Conservation (phyloP, 2,329 filamentous ascomycete genomes). For the Pyrenophora tritici-repentis region DNA sequence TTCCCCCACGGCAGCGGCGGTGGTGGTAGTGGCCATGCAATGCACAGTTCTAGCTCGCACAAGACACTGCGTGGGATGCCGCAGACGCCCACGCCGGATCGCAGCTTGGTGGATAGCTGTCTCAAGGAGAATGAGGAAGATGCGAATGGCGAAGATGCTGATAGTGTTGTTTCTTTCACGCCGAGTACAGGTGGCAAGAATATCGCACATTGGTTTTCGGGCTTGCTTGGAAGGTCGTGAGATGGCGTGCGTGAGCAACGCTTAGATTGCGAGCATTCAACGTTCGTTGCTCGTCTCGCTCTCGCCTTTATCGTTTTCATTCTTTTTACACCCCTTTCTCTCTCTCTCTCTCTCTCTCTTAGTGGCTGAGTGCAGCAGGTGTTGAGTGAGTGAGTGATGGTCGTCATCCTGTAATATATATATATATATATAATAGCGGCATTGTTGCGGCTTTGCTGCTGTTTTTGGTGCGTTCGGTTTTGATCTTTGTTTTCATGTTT, state of each 20-base stretch:
- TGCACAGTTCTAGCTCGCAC: background rate
- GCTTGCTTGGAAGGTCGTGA: slow-evolving; percentile 28
- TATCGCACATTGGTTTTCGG: slow-evolving; percentile 41
- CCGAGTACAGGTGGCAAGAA: slow-evolving; percentile 36
- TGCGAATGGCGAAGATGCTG: slow-evolving; percentile 23
- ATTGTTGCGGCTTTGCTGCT: too few relatives aligned
- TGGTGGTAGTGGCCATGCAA: background rate
- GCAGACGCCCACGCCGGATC: background rate
- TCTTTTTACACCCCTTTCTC: too few relatives aligned
- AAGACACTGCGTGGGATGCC: background rate
- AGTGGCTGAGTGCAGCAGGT: too few relatives aligned
- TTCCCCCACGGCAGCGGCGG: slow-evolving; percentile 2
- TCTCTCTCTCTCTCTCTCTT: too few relatives aligned
- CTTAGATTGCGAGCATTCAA: too few relatives aligned
- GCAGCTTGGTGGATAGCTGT: background rate
- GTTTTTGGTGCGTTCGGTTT: too few relatives aligned
- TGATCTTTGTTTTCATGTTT: too few relatives aligned
- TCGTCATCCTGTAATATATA: background rate
- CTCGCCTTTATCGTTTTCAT: too few relatives aligned
- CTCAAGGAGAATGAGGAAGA: background rate
- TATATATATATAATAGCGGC: background rate
- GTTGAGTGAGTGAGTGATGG: background rate
- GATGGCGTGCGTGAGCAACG: background rate
- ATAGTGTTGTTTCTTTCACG: slow-evolving; percentile 31
- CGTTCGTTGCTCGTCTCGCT: too few relatives aligned